phyloP scores from a whole-genome alignment of 2,329 filamentous ascomycete species.

The Fusarium sp. region DNA sequence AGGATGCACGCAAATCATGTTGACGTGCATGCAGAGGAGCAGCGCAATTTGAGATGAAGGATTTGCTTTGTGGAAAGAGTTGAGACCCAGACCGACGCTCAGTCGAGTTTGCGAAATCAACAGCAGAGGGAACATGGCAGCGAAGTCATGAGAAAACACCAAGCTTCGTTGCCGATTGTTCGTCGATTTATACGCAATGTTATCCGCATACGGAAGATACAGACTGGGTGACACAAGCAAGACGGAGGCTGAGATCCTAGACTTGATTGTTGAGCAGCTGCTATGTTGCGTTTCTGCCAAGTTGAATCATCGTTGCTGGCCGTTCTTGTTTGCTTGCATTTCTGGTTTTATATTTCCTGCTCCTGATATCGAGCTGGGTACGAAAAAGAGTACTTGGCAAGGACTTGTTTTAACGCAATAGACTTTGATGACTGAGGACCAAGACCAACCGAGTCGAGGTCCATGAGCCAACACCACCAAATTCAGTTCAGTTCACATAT shows the following conservation, averaged over 20 bases:
- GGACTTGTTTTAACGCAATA: constrained; percentile 43
- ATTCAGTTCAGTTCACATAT: constrained; percentile 18
- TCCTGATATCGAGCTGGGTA: constrained; percentile 28
- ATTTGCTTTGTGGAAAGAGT: constrained; percentile 21
- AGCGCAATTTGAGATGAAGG: constrained; percentile 18
- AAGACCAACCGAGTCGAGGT: constrained; percentile 48
- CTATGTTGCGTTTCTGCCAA: constrained; percentile 25
- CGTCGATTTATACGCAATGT: constrained; percentile 13
- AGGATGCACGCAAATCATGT: constrained; percentile 21
- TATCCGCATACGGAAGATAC: constrained; percentile 10
- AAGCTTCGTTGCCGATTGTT: background rate
- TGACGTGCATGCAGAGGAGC: constrained; percentile 26
- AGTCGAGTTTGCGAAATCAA: constrained; percentile 32
- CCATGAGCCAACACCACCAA: constrained; percentile 47
- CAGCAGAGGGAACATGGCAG: constrained; percentile 16
- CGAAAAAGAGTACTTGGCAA: constrained; percentile 28
- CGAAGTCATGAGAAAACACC: constrained; percentile 6
- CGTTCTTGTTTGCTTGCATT: constrained; percentile 26
- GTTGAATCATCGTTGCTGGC: constrained; percentile 34
- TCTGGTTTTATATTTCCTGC: constrained; percentile 34
- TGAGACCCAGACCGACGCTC: constrained; percentile 24
- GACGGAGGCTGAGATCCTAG: constrained; percentile 28
- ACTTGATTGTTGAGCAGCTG: constrained; percentile 42
- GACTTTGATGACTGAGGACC: constrained; percentile 47
- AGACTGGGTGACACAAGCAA: constrained; percentile 34